Percentiles rank a stretch among this genome's conserved stretches.
These are phyloP conservation scores for Haematococcus lacustris DNA, from an alignment of 139 green algal genomes.

Conservation along the genomic window DNA sequence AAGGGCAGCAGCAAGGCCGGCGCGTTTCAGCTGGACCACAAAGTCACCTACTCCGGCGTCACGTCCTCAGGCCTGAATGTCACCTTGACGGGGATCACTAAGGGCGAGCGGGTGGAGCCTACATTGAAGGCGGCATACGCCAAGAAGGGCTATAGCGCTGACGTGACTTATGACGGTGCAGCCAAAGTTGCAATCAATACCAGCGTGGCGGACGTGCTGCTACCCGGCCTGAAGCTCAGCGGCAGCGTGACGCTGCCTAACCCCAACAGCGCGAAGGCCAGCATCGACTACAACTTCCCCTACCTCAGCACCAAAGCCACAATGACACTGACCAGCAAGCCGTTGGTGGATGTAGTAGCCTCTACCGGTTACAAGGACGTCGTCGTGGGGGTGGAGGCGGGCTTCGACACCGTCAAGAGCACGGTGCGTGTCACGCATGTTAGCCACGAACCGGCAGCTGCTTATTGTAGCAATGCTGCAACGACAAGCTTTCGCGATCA, in stretches of 20 bases:
- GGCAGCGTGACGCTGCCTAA: conserved; percentile 14
- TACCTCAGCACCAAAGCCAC: conserved; percentile 29
- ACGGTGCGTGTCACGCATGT: conserved; percentile 7
- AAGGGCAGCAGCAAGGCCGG: conserved; percentile 23
- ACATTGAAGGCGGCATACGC: conserved; percentile 21
- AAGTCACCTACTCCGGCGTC: conserved; percentile 22
- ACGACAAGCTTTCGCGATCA: no score
- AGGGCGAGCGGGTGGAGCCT: conserved; percentile 36
- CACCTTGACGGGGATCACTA: conserved; percentile 16
- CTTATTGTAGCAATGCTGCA: no score
- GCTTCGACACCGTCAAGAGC: conserved; percentile 33
- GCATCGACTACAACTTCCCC: conserved; percentile 30
- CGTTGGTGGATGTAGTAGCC: conserved; percentile 33
- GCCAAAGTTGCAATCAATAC: conserved; percentile 10
- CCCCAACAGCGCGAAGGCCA: conserved; percentile 31
- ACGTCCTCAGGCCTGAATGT: conserved; percentile 29
- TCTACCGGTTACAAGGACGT: conserved; percentile 29
- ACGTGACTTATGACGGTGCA: conserved; percentile 5
- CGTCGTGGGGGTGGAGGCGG: conserved; percentile 18
- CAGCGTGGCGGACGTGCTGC: conserved; percentile 1
- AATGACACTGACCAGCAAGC: conserved; percentile 29
- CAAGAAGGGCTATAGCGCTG: conserved; percentile 15
- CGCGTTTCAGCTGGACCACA: conserved; percentile 33
- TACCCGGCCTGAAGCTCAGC: conserved; percentile 27
- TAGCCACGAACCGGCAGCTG: no score